Conservation (phyloP, 208 protist genomes). For the Baffinella frigidus region DNA sequence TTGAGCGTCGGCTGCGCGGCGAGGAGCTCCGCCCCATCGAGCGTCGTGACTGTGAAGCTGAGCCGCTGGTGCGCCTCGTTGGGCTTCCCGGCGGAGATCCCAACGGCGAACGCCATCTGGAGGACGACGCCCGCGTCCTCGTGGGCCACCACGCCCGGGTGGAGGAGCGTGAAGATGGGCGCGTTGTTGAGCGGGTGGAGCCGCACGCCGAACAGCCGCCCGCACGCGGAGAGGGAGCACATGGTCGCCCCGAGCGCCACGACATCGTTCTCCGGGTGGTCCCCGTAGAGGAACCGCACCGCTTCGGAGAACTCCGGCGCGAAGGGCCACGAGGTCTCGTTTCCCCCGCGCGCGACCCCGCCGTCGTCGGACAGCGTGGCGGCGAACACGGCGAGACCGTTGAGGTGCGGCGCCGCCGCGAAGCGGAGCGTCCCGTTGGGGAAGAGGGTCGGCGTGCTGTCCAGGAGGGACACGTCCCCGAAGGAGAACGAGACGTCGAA, state of each 20-base stretch:
- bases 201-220: neutral
- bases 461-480: neutral
- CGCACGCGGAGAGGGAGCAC: too few relatives aligned
- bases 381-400: neutral
- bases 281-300: too few relatives aligned
- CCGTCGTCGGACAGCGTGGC: slow-evolving; percentile 29
- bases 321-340: neutral
- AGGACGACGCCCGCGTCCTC: neutral
- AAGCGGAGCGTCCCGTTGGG: neutral
- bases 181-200: neutral
- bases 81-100: neutral
- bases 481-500: neutral
- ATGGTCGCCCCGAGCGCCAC: too few relatives aligned
- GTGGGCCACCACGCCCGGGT: neutral
- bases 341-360: neutral
- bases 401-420: neutral
- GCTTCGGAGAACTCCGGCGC: too few relatives aligned
- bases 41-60: neutral
- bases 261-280: too few relatives aligned
- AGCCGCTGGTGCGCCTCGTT: slow-evolving; percentile 16
- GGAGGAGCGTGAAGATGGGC: neutral
- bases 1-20: neutral
- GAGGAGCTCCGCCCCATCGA: neutral
- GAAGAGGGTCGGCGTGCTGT: neutral
- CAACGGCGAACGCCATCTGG: neutral